Evolutionary conservation across 768 basidiomycete genomes (phyloP), one percentile per base, ranked within the genome.

Genomic region (Tricholoma bakamatsutake): DNA sequence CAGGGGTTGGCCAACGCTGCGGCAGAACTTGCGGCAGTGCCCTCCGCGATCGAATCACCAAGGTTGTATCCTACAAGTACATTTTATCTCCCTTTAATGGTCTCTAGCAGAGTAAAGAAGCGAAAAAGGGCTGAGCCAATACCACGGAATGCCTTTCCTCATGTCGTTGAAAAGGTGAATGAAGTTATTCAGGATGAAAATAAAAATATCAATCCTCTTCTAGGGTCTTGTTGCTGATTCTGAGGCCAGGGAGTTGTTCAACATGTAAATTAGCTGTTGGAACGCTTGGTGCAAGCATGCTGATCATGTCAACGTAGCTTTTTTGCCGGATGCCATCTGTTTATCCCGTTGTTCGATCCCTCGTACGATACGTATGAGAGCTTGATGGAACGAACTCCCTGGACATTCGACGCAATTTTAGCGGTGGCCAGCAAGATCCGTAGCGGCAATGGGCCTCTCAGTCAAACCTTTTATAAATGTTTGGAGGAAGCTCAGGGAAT

Each of bases 401-500:
- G 93, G 88, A 94, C 93, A 52, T 94, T 94, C 69, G 91, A 96
- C 71, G 88, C 93, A 57, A 87, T 98, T 65, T 79, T 98, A 50
- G 92, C 94, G 45, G 86, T 97, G 49, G 94, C 93, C 49, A 84
- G 88, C 54, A 95, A 93, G 73, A 93, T 98, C 65, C 82, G 91
- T 65, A 89, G 90, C 60, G 94, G 93, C 21, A 93, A 88, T 64
- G 90, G 91, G 31, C 89, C 88, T 30, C 83, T 92, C 42, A 85
- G 83, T 58, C 79, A 86, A 46, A 89, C 92, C 0, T 95, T 93
- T 71, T 93, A 94, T 76, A 86, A 86, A 66, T 90, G 90, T 66
- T 76, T 96, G 43, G 93, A 96, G 67, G 93, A 97, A 73, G 93
- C 95, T 24, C 94, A 96, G 69, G 93, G 93, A 47, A 96, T 98